Conservation (phyloP, 371 early-diverging fungal species). For the Apophysomyces variabilis region DNA sequence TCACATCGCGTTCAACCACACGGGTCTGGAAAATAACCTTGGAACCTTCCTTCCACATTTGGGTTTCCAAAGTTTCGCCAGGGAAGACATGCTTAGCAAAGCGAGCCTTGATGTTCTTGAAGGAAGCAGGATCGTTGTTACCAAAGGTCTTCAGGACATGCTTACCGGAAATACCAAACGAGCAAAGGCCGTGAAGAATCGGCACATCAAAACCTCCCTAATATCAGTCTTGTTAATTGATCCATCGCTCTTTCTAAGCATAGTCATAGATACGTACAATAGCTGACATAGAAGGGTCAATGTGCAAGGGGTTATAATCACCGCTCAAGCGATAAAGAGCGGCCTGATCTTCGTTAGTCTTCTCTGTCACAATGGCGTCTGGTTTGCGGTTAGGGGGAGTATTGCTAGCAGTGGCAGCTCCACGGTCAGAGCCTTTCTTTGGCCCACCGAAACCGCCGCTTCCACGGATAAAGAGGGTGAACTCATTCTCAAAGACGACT, state of each 20-base stretch:
- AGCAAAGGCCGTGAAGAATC: conserved; percentile 95
- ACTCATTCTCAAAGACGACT: conserved; percentile 85
- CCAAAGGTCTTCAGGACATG: conserved; percentile 83
- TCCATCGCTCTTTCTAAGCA: neutral
- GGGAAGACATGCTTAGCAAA: conserved; percentile 94
- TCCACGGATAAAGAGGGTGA: conserved; percentile 64
- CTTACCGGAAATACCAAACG: conserved; percentile 90
- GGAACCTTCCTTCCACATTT: conserved; percentile 92
- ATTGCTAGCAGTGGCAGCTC: conserved; percentile 78
- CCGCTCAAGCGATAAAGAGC: conserved; percentile 93
- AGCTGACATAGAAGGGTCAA: conserved; percentile 94
- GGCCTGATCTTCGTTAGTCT: conserved; percentile 90
- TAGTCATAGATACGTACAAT: conserved; percentile 40
- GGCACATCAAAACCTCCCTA: conserved; percentile 94
- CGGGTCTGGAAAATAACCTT: conserved; percentile 92
- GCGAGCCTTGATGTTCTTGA: conserved; percentile 90
- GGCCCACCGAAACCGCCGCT: conserved; percentile 4
- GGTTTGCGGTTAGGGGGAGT: conserved; percentile 82
- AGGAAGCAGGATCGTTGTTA: conserved; percentile 66
- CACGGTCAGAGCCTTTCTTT: conserved; percentile 74
- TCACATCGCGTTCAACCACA: conserved; percentile 88
- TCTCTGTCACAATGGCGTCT: conserved; percentile 81
- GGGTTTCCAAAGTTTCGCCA: conserved; percentile 95
- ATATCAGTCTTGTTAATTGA: neutral
- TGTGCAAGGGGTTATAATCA: conserved; percentile 92